Evolutionary conservation across 306 rosid genomes (phyloP).

Genomic region (Rosa multiflora): DNA sequence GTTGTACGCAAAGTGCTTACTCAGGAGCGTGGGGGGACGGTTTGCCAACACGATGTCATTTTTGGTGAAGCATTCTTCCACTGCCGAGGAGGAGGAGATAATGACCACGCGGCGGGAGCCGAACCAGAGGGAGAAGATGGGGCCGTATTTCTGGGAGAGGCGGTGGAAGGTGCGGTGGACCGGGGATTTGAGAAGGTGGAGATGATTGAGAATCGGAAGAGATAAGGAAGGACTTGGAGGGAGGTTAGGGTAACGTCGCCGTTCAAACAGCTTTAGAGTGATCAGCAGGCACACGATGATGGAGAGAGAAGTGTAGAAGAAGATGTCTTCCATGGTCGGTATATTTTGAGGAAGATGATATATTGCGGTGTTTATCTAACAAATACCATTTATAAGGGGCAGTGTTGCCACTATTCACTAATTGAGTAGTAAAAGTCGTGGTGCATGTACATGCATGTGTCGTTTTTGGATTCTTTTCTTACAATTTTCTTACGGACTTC

Average conservation of each 20-base stretch:
- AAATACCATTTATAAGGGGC: too few relatives aligned
- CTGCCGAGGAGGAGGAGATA: slow-evolving; percentile 43
- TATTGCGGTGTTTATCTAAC: too few relatives aligned
- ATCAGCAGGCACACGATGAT: background rate
- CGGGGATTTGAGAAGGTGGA: slow-evolving; percentile 42
- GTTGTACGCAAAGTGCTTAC: slow-evolving; percentile 39
- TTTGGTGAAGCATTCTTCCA: slow-evolving; percentile 54
- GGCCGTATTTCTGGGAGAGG: slow-evolving; percentile 45
- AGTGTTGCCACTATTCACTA: too few relatives aligned
- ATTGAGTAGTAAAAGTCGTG: too few relatives aligned
- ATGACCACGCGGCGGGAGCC: slow-evolving; percentile 27
- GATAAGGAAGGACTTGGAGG: background rate
- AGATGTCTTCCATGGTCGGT: background rate
- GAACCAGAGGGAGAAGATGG: slow-evolving; percentile 28
- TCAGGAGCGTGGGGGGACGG: slow-evolving; percentile 23
- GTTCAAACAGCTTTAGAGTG: background rate
- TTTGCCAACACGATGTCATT: slow-evolving; percentile 51
- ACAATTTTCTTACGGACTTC: too few relatives aligned
- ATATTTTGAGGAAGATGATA: too few relatives aligned
- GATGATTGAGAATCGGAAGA: slow-evolving; percentile 52
- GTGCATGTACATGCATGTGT: too few relatives aligned
- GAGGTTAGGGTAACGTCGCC: background rate
- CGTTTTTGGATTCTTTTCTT: too few relatives aligned
- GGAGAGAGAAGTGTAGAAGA: background rate
- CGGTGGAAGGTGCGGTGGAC: slow-evolving; percentile 24